Evolutionary conservation across 2,329 filamentous ascomycete species (phyloP).

Genomic region (Cordyceps pruinosa): DNA sequence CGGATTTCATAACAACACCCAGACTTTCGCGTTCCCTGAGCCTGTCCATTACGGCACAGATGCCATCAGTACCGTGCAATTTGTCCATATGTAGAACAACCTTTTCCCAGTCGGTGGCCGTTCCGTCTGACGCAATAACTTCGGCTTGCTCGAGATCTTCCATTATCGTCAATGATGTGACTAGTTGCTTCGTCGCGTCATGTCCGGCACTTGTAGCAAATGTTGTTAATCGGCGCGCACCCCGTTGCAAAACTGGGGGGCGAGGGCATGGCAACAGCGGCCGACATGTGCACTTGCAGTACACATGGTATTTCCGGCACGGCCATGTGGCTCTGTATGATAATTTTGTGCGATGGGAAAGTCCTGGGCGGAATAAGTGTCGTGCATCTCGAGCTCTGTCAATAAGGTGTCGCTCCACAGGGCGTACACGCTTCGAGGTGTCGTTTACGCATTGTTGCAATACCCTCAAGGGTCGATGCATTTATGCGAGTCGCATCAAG

Average conservation of each 20-base stretch:
- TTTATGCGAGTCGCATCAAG: not conserved
- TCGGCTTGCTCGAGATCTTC: constrained; percentile 1
- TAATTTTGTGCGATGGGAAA: not conserved
- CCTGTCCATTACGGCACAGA: not conserved
- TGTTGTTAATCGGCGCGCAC: not conserved
- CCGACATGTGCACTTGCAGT: not conserved
- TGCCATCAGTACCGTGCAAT: not conserved
- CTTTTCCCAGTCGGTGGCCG: not conserved
- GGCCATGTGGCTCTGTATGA: no score
- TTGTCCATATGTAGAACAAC: not conserved
- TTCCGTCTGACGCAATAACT: not conserved
- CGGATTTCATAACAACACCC: not conserved
- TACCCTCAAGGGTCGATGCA: constrained; percentile 3
- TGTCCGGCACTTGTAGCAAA: not conserved
- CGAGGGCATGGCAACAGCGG: not conserved
- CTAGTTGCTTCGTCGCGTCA: not conserved
- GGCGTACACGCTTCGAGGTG: not conserved
- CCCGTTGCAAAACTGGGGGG: no score
- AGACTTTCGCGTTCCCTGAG: not conserved
- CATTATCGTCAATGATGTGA: not conserved
- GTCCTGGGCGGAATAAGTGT: not conserved
- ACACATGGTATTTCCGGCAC: not conserved
- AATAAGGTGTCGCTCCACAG: not conserved
- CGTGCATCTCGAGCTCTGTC: not conserved
- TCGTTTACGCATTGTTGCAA: constrained; percentile 3